Base-by-base conservation (phyloP, 164 flowering plant genomes). In the Aristolochia fimbriata region DNA sequence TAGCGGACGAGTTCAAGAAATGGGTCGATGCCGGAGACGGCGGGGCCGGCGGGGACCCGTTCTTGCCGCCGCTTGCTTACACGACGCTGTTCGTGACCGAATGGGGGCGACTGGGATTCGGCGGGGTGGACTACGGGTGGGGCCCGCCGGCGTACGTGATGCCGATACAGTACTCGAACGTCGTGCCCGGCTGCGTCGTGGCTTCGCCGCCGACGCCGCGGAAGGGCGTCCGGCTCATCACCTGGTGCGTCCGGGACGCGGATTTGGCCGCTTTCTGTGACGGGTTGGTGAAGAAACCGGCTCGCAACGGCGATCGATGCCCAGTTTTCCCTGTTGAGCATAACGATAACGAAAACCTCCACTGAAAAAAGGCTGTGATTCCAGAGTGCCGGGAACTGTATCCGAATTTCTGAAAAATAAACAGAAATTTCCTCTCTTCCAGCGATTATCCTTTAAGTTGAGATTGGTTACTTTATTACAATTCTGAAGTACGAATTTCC, bases 71-170 rank as follows among this genome's bases (percentile, higher is more conserved):
- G 10, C 64, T 78, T 4, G 23, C 15, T 2, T 83, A 78, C 73
- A 64, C 71, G 47, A 80, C 86, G 7, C 55, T 83, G 78, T 82
- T 77, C 31, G 64, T 81, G 57, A 80, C 85, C 21, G 86, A 86
- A 70, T 84, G 86, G 90, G 80, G 81, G 0, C 54, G 79, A 33
- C 70, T 84, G 49, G 93, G 90, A 10, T 82, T 82, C 71, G 78
- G 77, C 62, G 70, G 72, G 59, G 73, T 86, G n/a, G 84, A 86
- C 48, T 81, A 76, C 25, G 88, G 90, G n/a, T 79, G 81, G 81
- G 86, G 89, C 2, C 73, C 62, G 0, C 93, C 90, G 0, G 73
- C 73, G 24, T 79, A 79, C 47, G 61, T 86, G 15, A 76, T 78
- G 17, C 92, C 92, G 0, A 71, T 82, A 17, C 87, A 78, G 55